phyloP scores from a whole-genome alignment of 139 green algal genomes.

The Auxenochlorella protothecoides region DNA sequence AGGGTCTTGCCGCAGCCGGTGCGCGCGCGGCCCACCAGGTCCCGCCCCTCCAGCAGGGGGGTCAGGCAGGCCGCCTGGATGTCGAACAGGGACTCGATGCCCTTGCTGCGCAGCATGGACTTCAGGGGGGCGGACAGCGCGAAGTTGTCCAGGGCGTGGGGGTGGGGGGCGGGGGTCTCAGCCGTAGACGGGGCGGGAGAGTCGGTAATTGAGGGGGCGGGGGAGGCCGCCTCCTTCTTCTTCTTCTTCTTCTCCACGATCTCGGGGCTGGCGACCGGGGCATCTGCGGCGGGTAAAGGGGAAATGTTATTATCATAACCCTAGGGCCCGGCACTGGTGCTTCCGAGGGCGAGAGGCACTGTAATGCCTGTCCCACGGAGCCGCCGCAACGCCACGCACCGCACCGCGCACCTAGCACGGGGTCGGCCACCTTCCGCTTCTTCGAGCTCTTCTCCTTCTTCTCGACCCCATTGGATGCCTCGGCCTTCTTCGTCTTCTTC shows the following conservation, averaged over 20 bases:
- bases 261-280: background rate
- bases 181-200: background rate
- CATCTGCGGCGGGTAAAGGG: background rate
- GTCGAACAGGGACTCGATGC: conserved; percentile 82
- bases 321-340: too few species aligned
- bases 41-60: conserved; percentile 57
- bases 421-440: conserved; percentile 14
- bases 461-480: conserved; percentile 5
- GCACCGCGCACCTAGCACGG: background rate
- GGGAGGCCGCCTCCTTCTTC: conserved; percentile 3
- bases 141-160: conserved; percentile 71
- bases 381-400: background rate
- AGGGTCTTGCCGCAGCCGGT: conserved; percentile 97
- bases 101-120: conserved; percentile 56
- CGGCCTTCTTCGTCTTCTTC: conserved; percentile 16
- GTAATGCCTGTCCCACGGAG: background rate
- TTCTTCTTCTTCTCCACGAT: conserved; percentile 11
- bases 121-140: conserved; percentile 56
- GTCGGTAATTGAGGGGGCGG: background rate
- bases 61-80: conserved; percentile 88
- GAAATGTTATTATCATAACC: too few species aligned
- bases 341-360: background rate
- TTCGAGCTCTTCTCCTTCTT: conserved; percentile 15
- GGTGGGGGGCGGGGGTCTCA: conserved; percentile 17
- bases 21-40: conserved; percentile 84